Evolutionary conservation across 176 grass and related monocot species (phyloP).

Genomic region (Eleusine indica): DNA sequence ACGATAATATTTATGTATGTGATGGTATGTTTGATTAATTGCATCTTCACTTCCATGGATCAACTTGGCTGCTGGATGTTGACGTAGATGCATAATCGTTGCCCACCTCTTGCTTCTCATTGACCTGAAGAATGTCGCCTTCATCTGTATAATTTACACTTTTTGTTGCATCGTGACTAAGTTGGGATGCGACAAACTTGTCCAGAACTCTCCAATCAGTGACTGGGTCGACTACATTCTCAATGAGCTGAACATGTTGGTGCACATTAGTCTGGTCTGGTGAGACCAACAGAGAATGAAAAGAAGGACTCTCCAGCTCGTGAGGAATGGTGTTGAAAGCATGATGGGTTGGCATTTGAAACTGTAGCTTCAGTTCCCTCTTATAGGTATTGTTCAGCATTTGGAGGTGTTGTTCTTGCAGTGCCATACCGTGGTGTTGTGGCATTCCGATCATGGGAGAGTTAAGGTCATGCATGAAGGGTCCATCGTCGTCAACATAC

Average conservation of each 20-base stretch:
- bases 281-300: slow-evolving; percentile 56
- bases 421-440: slow-evolving; percentile 50
- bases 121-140: slow-evolving; percentile 61
- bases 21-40: slow-evolving; percentile 39
- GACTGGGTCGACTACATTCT: slow-evolving; percentile 52
- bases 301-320: slow-evolving; percentile 66
- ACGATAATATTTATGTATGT: slow-evolving; percentile 42
- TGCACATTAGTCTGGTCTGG: slow-evolving; percentile 44
- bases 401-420: slow-evolving; percentile 68
- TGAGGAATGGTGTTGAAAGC: slow-evolving; percentile 60
- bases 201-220: slow-evolving; percentile 88
- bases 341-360: slow-evolving; percentile 64
- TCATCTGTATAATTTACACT: slow-evolving; percentile 51
- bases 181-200: slow-evolving; percentile 95
- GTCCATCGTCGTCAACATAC: slow-evolving; percentile 69
- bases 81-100: slow-evolving; percentile 74
- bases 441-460: slow-evolving; percentile 62
- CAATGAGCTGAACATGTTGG: slow-evolving; percentile 57
- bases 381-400: slow-evolving; percentile 63
- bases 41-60: slow-evolving; percentile 83
- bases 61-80: slow-evolving; percentile 83
- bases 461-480: slow-evolving; percentile 71
- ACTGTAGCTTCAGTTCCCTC: slow-evolving; percentile 63
- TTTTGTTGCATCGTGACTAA: slow-evolving; percentile 78
- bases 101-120: slow-evolving; percentile 66